Evolutionary conservation across 352 stramenopile species (phyloP).

Genomic region (Phytopythium boreale): DNA sequence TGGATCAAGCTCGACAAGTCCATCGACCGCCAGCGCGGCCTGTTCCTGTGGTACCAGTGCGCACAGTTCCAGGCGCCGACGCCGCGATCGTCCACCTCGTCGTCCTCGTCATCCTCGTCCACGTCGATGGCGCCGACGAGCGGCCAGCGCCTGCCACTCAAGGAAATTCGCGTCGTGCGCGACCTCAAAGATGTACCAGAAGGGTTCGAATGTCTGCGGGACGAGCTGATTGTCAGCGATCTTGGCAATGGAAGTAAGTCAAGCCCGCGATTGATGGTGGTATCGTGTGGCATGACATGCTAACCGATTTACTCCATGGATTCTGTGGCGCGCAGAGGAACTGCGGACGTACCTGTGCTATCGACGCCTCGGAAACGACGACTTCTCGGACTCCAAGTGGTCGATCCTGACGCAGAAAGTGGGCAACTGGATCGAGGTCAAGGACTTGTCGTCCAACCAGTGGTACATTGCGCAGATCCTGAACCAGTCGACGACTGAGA

Average conservation of each 20-base stretch:
- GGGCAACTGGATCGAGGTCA: slow-evolving; percentile 81
- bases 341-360: slow-evolving; percentile 73
- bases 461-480: slow-evolving; percentile 81
- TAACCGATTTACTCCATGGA: slow-evolving; percentile 10
- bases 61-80: slow-evolving; percentile 22
- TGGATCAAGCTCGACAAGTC: slow-evolving; percentile 79
- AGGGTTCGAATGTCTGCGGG: slow-evolving; percentile 50
- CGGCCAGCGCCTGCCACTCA: slow-evolving; percentile 47
- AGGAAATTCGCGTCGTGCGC: slow-evolving; percentile 77
- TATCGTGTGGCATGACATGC: neutral
- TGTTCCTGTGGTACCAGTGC: slow-evolving; percentile 66
- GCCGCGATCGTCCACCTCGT: slow-evolving; percentile 4
- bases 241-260: slow-evolving; percentile 35
- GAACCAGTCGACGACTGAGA: slow-evolving; percentile 53
- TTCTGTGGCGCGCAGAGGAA: slow-evolving; percentile 28
- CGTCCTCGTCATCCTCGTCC: slow-evolving; percentile 9
- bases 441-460: slow-evolving; percentile 69
- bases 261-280: neutral
- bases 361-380: slow-evolving; percentile 56
- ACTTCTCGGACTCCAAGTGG: slow-evolving; percentile 68
- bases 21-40: slow-evolving; percentile 50
- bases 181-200: slow-evolving; percentile 62
- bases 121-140: slow-evolving; percentile 6
- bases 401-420: slow-evolving; percentile 62
- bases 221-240: slow-evolving; percentile 39